Evolutionary conservation across 805 yeast genomes (phyloP), one percentile per base, ranked within the genome.

Genomic region (Suhomyces canberraensis): DNA sequence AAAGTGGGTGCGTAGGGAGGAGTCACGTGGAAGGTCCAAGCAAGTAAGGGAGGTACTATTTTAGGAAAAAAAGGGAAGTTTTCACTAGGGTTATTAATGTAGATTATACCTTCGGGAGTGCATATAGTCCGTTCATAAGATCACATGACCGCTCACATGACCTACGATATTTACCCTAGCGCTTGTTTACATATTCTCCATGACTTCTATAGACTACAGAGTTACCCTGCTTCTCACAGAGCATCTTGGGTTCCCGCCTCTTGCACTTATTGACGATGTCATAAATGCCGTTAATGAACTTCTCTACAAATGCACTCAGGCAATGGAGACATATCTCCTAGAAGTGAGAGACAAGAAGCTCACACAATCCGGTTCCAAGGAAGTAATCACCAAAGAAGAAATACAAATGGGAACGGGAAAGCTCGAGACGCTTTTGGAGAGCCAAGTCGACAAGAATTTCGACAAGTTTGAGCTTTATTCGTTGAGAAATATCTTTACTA

Each of bases 391-490:
- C 19, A 42, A 56, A n/a, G 69, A 66, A 16, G 95, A 84, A 43
- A 78, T 88, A 2, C 77, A 75, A 42, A 50, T 74, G n/a, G 96
- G 96, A 0, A 80, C 91, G 0, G 93, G 88, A 0, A 79, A 82
- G 52, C 61, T 89, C 28, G 96, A 89, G 50, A 78, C 89, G 0
- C 57, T 85, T 16, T 51, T 90, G 37, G 95, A 85, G 51, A 75
- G 78, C 42, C 73, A 81, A 1, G 83, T 89, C 8, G 95, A 89
- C 60, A 72, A 72, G 47, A 85, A 85, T 54, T 89, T 87, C 56
- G 97, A 90, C 57, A 82, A 82, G 55, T 79, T 86, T 49, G 97
- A 90, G 60, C 63, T 88, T 22, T 90, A 90, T 58, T 75, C 85
- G 2, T 61, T 87, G 34, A 64, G 96, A 51, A 90, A 90, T 54